These are phyloP conservation scores for Aspergillus candidus DNA, from an alignment of 2,329 filamentous ascomycete genomes.

Conservation along the genomic window DNA sequence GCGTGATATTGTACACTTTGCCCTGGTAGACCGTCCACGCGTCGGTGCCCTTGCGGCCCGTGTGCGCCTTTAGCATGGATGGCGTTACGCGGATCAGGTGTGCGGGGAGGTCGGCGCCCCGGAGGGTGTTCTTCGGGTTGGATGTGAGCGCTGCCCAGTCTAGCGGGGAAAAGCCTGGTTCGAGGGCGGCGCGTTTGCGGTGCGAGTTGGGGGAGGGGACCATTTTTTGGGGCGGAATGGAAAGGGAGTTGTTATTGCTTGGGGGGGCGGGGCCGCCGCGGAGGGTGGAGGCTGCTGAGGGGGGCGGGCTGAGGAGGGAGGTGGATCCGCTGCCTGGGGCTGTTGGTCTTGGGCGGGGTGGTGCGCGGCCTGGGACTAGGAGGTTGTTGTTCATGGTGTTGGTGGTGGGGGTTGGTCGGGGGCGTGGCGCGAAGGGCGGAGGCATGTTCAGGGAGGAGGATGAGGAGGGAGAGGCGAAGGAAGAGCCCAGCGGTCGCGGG, in stretches of 20 bases:
- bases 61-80: slow-evolving; percentile 68
- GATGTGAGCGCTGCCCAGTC: slow-evolving; percentile 83
- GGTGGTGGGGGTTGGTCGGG: slow-evolving; percentile 19
- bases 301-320: slow-evolving; percentile 32
- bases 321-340: neutral
- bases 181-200: slow-evolving; percentile 47
- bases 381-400: slow-evolving; percentile 14
- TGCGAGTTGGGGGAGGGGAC: too few relatives aligned
- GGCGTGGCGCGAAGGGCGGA: slow-evolving; percentile 29
- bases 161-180: slow-evolving; percentile 87
- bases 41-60: slow-evolving; percentile 75
- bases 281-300: slow-evolving; percentile 40
- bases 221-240: slow-evolving; percentile 30
- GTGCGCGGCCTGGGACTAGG: slow-evolving; percentile 14
- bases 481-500: slow-evolving; percentile 6
- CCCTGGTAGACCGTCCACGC: slow-evolving; percentile 89
- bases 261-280: slow-evolving; percentile 37
- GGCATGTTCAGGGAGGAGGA: slow-evolving; percentile 18
- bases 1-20: slow-evolving; percentile 88
- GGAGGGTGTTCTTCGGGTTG: slow-evolving; percentile 58
- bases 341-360: slow-evolving; percentile 23
- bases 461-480: slow-evolving; percentile 18
- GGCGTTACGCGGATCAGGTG: slow-evolving; percentile 71
- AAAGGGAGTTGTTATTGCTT: slow-evolving; percentile 21
- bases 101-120: slow-evolving; percentile 47